Conservation (phyloP, 108 stramenopile species). For the Aurantiochytrium sp. region DNA sequence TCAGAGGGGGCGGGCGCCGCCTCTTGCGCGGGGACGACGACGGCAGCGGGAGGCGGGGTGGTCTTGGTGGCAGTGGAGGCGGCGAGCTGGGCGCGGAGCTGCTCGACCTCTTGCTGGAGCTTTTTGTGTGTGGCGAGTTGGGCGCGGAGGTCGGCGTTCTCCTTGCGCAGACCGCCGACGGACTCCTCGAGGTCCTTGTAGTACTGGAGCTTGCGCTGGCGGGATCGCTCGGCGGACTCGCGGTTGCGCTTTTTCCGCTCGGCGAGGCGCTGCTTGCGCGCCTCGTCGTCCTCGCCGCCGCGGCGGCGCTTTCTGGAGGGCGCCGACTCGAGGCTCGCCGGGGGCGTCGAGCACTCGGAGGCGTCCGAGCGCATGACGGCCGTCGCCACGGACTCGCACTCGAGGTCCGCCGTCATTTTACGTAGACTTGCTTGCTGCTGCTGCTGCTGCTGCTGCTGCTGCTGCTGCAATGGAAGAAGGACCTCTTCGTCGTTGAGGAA, state of each 20-base stretch:
- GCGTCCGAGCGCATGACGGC: neutral
- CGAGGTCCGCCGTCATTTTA: neutral
- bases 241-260: constrained; percentile 3
- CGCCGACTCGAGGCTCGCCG: neutral
- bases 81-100: too few relatives aligned
- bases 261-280: neutral
- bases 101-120: neutral
- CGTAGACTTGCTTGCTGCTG: too few relatives aligned
- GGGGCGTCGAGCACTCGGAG: constrained; percentile 14
- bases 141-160: neutral
- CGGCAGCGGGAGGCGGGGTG: too few relatives aligned
- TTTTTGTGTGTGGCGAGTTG: neutral
- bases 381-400: neutral
- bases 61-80: too few relatives aligned
- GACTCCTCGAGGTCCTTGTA: constrained; percentile 14
- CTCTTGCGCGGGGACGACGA: too few relatives aligned
- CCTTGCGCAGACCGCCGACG: neutral
- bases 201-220: constrained; percentile 31
- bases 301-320: neutral
- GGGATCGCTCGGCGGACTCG: neutral
- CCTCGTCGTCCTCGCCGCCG: neutral
- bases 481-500: too few relatives aligned
- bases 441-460: too few relatives aligned
- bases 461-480: neutral
- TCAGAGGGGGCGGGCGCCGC: too few relatives aligned